Evolutionary conservation across 192 early-diverging fungal genomes (phyloP).

Genomic region (Coemansia sp.): DNA sequence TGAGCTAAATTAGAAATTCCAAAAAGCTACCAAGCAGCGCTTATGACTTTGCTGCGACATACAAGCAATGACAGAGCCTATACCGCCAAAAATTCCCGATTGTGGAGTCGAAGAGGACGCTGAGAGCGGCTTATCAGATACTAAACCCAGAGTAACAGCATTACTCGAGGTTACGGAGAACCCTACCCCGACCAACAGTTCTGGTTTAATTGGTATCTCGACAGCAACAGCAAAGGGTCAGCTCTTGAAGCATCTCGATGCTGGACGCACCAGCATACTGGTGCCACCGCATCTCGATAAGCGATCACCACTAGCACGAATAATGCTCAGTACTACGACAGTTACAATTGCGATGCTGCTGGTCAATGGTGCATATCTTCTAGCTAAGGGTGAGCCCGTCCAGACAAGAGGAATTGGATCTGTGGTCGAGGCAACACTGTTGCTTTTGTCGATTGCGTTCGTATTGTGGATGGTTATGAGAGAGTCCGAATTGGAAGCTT

Average conservation of each 20-base stretch:
- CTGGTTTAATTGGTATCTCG: conserved; percentile 12
- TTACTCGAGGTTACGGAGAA: too few species aligned
- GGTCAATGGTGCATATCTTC: conserved; percentile 26
- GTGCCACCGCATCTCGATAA: conserved; percentile 32
- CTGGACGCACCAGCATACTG: conserved; percentile 15
- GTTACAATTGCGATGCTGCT: conserved; percentile 7
- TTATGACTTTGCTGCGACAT: too few species aligned
- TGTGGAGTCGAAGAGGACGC: too few species aligned
- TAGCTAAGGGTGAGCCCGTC: conserved; percentile 16
- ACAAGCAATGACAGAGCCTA: too few species aligned
- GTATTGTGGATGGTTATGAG: conserved; percentile 20
- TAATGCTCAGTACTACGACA: conserved; percentile 9
- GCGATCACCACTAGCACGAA: conserved; percentile 12
- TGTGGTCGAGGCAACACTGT: conserved; percentile 25
- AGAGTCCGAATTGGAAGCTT: conserved; percentile 30
- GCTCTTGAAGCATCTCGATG: conserved; percentile 26
- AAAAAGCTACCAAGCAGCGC: too few species aligned
- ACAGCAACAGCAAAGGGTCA: conserved; percentile 25
- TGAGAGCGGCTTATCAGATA: too few species aligned
- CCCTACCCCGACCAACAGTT: too few species aligned
- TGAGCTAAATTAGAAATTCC: too few species aligned
- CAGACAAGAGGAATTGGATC: conserved; percentile 36
- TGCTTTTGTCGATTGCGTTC: conserved; percentile 5
- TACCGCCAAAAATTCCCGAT: too few species aligned
- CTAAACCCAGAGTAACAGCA: too few species aligned